phyloP scores from a whole-genome alignment of 352 stramenopile genomes.

The Globisporangium ultimum region DNA sequence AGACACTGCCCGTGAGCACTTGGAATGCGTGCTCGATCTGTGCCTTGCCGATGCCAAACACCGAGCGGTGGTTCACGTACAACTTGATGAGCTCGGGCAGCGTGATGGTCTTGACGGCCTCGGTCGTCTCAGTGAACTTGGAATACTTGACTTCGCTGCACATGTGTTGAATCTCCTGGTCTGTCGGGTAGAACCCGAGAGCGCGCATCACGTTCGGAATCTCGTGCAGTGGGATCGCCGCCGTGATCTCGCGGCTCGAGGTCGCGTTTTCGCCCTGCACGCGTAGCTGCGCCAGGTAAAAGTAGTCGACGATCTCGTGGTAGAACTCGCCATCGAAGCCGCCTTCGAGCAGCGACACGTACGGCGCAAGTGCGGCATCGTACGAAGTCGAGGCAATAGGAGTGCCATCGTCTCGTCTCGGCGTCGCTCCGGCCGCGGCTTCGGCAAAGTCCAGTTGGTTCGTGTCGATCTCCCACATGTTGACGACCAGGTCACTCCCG shows the following conservation, averaged over 20 bases:
- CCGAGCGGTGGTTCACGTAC: constrained; percentile 92
- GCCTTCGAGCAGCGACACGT: constrained; percentile 84
- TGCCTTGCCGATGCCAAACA: constrained; percentile 79
- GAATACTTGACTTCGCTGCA: constrained; percentile 84
- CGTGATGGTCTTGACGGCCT: constrained; percentile 57
- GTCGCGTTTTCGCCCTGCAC: constrained; percentile 89
- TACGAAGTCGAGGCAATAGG: background rate
- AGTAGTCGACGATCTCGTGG: constrained; percentile 94
- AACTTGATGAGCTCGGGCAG: constrained; percentile 86
- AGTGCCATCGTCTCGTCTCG: background rate
- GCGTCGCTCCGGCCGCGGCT: constrained; percentile 21
- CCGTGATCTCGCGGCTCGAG: constrained; percentile 55
- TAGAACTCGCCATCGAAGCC: constrained; percentile 78
- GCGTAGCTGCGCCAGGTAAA: constrained; percentile 92
- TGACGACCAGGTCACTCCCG: constrained; percentile 87
- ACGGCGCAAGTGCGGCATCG: constrained; percentile 50
- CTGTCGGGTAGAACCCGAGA: constrained; percentile 90
- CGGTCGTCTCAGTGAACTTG: constrained; percentile 73
- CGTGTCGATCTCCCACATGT: constrained; percentile 89
- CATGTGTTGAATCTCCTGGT: constrained; percentile 90
- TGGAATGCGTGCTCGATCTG: constrained; percentile 80
- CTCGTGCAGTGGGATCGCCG: constrained; percentile 78
- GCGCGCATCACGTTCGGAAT: constrained; percentile 92
- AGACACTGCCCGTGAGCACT: constrained; percentile 22
- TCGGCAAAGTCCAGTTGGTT: constrained; percentile 70